phyloP scores from a whole-genome alignment of 2,329 filamentous ascomycete species.

The Chrysoporthe austroafricana region DNA sequence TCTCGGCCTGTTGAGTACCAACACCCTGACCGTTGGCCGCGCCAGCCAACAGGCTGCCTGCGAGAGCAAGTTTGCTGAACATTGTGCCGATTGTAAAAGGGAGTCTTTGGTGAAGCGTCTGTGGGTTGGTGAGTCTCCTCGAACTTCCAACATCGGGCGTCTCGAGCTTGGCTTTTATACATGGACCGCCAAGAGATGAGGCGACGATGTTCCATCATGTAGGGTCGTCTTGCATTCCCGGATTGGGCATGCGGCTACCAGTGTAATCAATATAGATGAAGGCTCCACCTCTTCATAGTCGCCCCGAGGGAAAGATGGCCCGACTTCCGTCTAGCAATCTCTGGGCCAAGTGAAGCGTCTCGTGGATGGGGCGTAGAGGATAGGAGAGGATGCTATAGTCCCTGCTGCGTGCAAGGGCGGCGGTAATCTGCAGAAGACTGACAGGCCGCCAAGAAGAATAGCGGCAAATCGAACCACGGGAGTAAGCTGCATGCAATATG shows the following conservation, averaged over 20 bases:
- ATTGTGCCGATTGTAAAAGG: neutral
- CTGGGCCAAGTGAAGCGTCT: neutral
- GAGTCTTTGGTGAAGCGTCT: constrained; percentile 3
- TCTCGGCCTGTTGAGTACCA: constrained; percentile 49
- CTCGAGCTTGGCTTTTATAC: neutral
- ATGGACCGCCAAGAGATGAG: constrained; percentile 2
- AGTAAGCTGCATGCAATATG: neutral
- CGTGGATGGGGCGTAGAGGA: neutral
- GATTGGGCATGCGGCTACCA: neutral
- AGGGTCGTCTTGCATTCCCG: neutral
- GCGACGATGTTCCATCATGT: neutral
- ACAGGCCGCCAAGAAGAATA: neutral
- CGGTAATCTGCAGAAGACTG: neutral
- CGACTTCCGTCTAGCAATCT: constrained; percentile 13
- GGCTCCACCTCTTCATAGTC: neutral
- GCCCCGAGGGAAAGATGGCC: constrained; percentile 4
- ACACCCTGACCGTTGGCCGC: constrained; percentile 50
- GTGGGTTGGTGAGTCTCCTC: neutral
- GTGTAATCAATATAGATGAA: constrained; percentile 12
- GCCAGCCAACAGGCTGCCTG: constrained; percentile 16
- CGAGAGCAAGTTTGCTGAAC: constrained; percentile 13
- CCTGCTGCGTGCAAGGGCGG: neutral
- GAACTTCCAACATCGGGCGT: neutral
- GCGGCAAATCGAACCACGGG: neutral
- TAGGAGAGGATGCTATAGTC: neutral